A percentile compares a stretch with the other conserved stretches of the same genome.
Evolutionary conservation across 2,329 filamentous ascomycete species (phyloP).

Genomic region (Penicillium sp.): DNA sequence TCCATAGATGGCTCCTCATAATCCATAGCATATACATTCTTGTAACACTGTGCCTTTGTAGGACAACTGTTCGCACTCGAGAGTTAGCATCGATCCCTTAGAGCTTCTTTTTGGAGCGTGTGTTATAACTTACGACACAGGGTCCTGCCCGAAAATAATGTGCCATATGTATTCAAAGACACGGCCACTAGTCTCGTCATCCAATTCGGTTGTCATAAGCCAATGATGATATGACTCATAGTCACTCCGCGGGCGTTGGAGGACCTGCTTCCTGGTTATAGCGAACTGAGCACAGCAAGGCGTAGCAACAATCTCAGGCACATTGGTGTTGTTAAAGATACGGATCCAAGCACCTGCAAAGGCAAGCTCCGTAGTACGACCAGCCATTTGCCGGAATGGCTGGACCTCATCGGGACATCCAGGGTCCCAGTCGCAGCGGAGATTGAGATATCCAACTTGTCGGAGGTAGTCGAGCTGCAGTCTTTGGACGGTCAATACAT

Average conservation of each 20-base stretch:
- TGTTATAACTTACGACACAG: constrained; percentile 38
- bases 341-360: constrained; percentile 30
- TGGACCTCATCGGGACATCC: constrained; percentile 36
- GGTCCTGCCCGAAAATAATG: constrained; percentile 48
- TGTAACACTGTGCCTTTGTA: constrained; percentile 24
- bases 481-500: constrained; percentile 47
- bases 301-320: constrained; percentile 52
- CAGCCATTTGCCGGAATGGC: constrained; percentile 24
- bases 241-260: constrained; percentile 47
- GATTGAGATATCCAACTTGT: constrained; percentile 55
- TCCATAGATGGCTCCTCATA: constrained; percentile 4
- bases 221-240: constrained; percentile 58
- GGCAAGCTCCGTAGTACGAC: constrained; percentile 22
- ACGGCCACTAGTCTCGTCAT: constrained; percentile 56
- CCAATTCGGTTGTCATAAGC: constrained; percentile 54
- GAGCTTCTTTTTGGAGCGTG: too few relatives aligned
- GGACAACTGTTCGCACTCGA: constrained; percentile 22
- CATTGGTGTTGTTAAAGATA: constrained; percentile 32
- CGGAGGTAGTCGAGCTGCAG: constrained; percentile 51
- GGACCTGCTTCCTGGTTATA: constrained; percentile 54
- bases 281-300: constrained; percentile 66
- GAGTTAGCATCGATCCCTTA: constrained; percentile 4
- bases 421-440: constrained; percentile 49
- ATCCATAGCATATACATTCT: constrained; percentile 27
- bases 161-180: constrained; percentile 67